Evolutionary conservation across 192 early-diverging fungal species (phyloP), one percentile per base, ranked within the genome.

Genomic region (Spizellomyces sp.): DNA sequence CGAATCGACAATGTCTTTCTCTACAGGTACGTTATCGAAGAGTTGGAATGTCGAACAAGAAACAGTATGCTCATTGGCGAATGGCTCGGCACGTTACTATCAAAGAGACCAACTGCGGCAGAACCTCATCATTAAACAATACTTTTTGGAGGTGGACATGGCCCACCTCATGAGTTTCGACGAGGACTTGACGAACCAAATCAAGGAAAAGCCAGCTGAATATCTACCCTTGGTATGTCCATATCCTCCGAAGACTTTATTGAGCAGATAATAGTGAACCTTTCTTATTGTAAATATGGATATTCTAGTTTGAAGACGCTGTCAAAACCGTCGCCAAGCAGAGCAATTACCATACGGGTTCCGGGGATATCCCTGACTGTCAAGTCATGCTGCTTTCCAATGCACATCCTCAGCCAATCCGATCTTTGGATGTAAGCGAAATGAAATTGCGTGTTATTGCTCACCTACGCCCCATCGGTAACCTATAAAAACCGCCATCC

Each of bases 361-460:
- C 85, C 47, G 75, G 83, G 6, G 89, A 88, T 6, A 77, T 91
- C 9, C 93, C 93, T 8, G 90, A 95, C 69, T 92, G 88, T 74
- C 97, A 99, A 81, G 93, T 99, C 10, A 92, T 90, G 66, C 76
- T 99, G 44, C 79, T 85, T 47, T 95, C 94, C 21, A 91, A 89
- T 71, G 90, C 93, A 55, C 93, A 93, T 77, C 85, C 93, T 46
- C 86, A 93, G 43, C 91, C 93, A 58, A 94, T 99, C 60, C 86
- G 98, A 71, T 89, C 93, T 62, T 83, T 99, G 43, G 92, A 93
- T 75, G 94, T 94, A 78, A 74, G 84, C 69, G 48, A 69, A 1
- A 47, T 58, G 42, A 36, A 6, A 36, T 36, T 41, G 59, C 9
- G 17, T 15, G 14, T 41, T 61, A 14, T 27, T 42, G 17, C 6